Evolutionary conservation across 179 eudicot species (phyloP), one percentile per base, ranked within the genome.

Genomic region (Patellifolia procumbens): DNA sequence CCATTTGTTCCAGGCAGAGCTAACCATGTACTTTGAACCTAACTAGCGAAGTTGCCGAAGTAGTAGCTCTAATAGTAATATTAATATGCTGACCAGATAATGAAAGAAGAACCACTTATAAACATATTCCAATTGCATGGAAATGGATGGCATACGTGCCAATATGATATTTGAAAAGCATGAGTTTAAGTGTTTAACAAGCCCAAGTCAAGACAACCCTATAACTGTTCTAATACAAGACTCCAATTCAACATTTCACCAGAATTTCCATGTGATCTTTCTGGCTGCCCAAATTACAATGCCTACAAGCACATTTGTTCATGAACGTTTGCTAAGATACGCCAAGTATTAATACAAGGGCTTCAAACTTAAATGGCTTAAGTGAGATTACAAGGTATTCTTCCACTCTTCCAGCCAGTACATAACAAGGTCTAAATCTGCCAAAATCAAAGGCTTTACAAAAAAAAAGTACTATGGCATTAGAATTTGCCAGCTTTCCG

Each of bases 1-100:
- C 26, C 26, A 39, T 22, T 28, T 26, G 6, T 17, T 66, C 13
- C 2, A 66, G 20, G 19, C 70, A 22, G 29, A 42, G 9, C 31
- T 22, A 37, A 37, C 13, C 68, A 19, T 64, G 8, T 34, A 64
- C 1, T 1, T 64, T 7, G 32, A 46, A 16, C 56, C 39, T 68
- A 28, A 45, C 15, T 42, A 3, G 17, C 24, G 7, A 45, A 2
- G 24, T 29, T n/a, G n/a, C n/a, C n/a, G n/a, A n/a, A 46, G 35
- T 68, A 28, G 42, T n/a, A 45, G 48, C 28, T 6, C 9, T 16
- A 39, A 19, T 15, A 19, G 22, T 24, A 66, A 22, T n/a, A 22
- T 42, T 66, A 42, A 22, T 39, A 66, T 20, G 51, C 5, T 66
- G 70, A 66, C 11, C 70, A 42, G 70, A 22, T 32, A 26, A 66